Percentiles rank a stretch among this genome's conserved stretches.
These are phyloP conservation scores for Corymbia citriodora DNA, from an alignment of 441 rosid species.

Conservation along the genomic window DNA sequence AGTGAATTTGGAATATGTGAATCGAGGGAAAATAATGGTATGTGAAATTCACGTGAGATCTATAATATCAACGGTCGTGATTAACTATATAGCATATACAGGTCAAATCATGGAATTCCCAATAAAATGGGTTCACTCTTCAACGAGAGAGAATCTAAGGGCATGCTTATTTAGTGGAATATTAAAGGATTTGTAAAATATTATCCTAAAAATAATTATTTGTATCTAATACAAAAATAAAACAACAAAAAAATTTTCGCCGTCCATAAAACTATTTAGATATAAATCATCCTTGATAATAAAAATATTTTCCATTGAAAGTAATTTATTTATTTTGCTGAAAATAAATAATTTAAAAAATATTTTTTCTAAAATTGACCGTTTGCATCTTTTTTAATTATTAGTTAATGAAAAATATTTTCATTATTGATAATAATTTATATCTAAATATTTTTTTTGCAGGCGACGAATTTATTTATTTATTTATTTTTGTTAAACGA, in stretches of 20 bases:
- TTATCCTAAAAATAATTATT: not conserved
- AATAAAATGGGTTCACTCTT: not conserved
- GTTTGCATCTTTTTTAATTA: not conserved
- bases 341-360: not conserved
- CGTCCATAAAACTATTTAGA: fast-evolving
- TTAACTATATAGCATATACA: fast-evolving
- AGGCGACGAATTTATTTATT: not conserved
- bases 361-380: not conserved
- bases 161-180: fast-evolving
- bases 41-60: not conserved
- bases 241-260: fast-evolving
- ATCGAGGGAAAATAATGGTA: not conserved
- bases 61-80: not conserved
- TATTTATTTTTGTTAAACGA: not conserved
- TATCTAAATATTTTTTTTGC: not conserved
- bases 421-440: not conserved
- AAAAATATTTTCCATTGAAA: not conserved
- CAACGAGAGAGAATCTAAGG: not conserved
- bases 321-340: not conserved
- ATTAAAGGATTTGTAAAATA: not conserved
- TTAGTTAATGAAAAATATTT: fast-evolving
- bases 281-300: not conserved
- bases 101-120: not conserved
- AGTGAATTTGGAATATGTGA: not conserved
- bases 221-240: not conserved